Evolutionary conservation across 495 filamentous ascomycete genomes (phyloP).

Genomic region (Monascus purpureus): DNA sequence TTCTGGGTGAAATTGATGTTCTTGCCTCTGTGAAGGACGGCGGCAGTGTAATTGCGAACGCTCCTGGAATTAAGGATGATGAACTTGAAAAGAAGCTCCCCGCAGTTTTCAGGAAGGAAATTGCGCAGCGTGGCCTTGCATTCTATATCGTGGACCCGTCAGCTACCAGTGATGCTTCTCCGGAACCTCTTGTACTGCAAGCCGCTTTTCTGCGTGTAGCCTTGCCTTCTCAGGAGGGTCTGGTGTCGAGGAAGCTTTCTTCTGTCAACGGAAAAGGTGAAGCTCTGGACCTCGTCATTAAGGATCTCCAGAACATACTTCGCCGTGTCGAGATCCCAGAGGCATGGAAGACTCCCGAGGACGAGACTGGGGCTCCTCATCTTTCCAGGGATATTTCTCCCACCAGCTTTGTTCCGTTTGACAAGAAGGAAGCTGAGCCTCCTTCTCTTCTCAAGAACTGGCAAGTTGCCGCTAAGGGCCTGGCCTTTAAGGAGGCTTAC

Average conservation of each 20-base stretch:
- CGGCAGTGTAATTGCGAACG: slow-evolving; percentile 59
- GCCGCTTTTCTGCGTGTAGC: slow-evolving; percentile 70
- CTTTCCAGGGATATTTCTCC: slow-evolving; percentile 48
- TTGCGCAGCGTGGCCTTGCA: slow-evolving; percentile 52
- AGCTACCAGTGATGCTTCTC: slow-evolving; percentile 43
- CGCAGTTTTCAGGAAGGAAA: slow-evolving; percentile 43
- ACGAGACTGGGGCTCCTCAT: slow-evolving; percentile 33
- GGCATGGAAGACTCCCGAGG: slow-evolving; percentile 57
- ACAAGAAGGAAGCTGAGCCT: slow-evolving; percentile 60
- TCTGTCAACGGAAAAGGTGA: slow-evolving; percentile 39
- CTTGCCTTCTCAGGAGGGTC: slow-evolving; percentile 38
- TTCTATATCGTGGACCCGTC: slow-evolving; percentile 61
- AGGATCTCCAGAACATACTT: slow-evolving; percentile 55
- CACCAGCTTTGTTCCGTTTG: slow-evolving; percentile 72
- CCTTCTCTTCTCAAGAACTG: slow-evolving; percentile 55
- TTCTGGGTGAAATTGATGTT: slow-evolving; percentile 63
- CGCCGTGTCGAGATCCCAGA: slow-evolving; percentile 61
- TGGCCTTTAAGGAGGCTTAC: slow-evolving; percentile 92
- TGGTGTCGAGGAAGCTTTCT: slow-evolving; percentile 41
- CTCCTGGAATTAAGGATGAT: slow-evolving; percentile 67
- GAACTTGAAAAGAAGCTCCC: slow-evolving; percentile 85
- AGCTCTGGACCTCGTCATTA: slow-evolving; percentile 43
- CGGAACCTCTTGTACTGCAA: slow-evolving; percentile 50
- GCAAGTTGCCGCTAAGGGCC: slow-evolving; percentile 69
- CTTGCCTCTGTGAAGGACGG: slow-evolving; percentile 54